Evolutionary conservation across 345 rosid genomes (phyloP), one percentile per base, ranked within the genome.

Genomic region (Eucalyptus pauciflora): DNA sequence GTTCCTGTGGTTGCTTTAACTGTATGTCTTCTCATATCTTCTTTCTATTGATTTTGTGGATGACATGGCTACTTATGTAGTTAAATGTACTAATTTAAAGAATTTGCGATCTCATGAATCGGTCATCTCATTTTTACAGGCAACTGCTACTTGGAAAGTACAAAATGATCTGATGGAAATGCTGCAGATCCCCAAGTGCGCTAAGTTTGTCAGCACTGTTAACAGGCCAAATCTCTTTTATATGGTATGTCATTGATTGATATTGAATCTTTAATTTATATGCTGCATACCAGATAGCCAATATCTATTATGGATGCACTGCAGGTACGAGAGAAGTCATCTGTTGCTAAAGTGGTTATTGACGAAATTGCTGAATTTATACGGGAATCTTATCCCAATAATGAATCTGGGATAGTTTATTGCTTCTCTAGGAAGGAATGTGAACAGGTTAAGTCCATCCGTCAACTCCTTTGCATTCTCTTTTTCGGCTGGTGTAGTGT

Each of bases 341-440:
- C 98, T 27, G 94, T 96, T 90, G 98, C 95, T 45, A 96, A 95
- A 92, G 92, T 90, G 89, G 96, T 94, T 87, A 92, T 96, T 90
- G 99, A 97, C 92, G 99, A 95, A 89, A 96, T 97, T 90, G 96
- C 99, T 22, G 94, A 96, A 51, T 95, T 94, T 89, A 95, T 96
- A 90, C 94, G 89, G 89, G 96, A 95, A 90, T 96, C 97, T 80
- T 97, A 95, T 93, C 93, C 97, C 88, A 95, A 96, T 88, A 94
- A 94, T 88, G 99, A 97, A 91, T 97, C 99, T 81, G 99, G 99
- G 86, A 97, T 97, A 50, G 96, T 97, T 49, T 97, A 97, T 92
- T 97, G 99, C 93, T 96, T 96, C 93, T 97, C 99, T 10, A 94
- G 97, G 91, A 97, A 96, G 92, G 99, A 97, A 89, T 97, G 99